Evolutionary conservation across 208 protist species (phyloP).

Genomic region (Leishmania tarentolae): DNA sequence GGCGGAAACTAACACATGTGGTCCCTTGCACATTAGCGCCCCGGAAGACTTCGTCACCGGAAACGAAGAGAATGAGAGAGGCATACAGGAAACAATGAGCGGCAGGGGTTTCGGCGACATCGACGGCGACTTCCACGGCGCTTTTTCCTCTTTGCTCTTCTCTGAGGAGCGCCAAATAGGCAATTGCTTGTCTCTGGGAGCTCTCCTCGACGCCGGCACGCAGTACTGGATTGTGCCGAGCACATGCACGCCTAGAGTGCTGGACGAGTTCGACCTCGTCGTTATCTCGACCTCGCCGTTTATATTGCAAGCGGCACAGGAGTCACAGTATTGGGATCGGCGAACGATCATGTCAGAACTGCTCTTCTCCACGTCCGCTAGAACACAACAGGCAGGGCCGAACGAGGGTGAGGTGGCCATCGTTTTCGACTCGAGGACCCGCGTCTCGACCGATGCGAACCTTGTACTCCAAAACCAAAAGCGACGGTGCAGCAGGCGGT

Average conservation of each 20-base stretch:
- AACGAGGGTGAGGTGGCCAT: conserved; percentile 27
- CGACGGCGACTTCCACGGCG: background rate
- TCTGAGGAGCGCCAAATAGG: conserved; percentile 48
- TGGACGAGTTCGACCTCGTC: conserved; percentile 62
- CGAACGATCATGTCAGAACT: conserved; percentile 29
- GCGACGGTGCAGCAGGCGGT: background rate
- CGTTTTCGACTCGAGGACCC: conserved; percentile 15
- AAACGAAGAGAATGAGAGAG: background rate
- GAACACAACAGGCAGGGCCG: conserved; percentile 7
- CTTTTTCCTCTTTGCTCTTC: conserved; percentile 32
- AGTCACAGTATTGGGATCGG: conserved; percentile 62
- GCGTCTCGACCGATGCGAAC: conserved; percentile 12
- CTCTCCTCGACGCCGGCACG: conserved; percentile 48
- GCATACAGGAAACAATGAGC: background rate
- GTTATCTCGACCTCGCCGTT: conserved; percentile 59
- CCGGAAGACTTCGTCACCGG: background rate
- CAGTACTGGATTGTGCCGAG: conserved; percentile 87
- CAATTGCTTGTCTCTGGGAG: conserved; percentile 68
- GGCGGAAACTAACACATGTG: background rate
- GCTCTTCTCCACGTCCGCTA: conserved; percentile 5
- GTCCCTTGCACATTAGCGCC: background rate
- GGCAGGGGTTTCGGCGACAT: background rate
- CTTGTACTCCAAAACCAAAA: conserved; percentile 6
- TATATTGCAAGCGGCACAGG: conserved; percentile 46
- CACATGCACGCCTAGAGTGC: conserved; percentile 44